phyloP scores from a whole-genome alignment of 108 stramenopile genomes.

The Pseudonitzschia multiseries region DNA sequence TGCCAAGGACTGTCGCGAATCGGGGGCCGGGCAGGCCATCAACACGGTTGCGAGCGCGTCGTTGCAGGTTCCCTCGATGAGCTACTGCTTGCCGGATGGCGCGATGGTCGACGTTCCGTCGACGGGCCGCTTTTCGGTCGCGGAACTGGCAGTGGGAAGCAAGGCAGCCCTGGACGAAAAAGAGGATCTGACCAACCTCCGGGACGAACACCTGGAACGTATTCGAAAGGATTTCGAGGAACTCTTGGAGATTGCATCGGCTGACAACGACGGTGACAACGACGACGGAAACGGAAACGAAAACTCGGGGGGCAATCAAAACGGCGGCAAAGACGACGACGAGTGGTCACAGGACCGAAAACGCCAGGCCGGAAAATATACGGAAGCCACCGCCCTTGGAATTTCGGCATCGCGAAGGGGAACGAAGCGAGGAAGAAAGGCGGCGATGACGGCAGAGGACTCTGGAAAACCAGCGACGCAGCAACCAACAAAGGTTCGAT shows the following conservation, averaged over 20 bases:
- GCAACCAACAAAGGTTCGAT: conserved; percentile 21
- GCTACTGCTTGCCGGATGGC: conserved; percentile 78
- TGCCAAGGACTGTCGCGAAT: conserved; percentile 68
- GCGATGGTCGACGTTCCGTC: conserved; percentile 66
- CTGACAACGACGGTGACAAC: conserved; percentile 7
- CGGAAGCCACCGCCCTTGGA: conserved; percentile 50
- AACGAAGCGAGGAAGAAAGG: conserved; percentile 25
- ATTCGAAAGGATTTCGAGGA: conserved; percentile 24
- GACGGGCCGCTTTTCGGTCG: conserved; percentile 59
- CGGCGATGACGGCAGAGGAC: neutral
- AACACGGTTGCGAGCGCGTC: conserved; percentile 46
- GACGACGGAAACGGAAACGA: neutral
- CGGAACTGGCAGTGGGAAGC: conserved; percentile 47
- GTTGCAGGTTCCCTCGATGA: conserved; percentile 55
- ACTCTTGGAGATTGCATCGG: conserved; percentile 22
- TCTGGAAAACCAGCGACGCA: neutral
- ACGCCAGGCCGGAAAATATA: conserved; percentile 34
- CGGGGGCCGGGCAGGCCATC: conserved; percentile 71
- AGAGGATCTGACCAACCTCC: conserved; percentile 30
- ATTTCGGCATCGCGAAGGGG: conserved; percentile 37
- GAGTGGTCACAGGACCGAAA: neutral
- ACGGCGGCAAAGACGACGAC: conserved; percentile 5
- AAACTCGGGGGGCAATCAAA: conserved; percentile 2
- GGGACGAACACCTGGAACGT: conserved; percentile 46
- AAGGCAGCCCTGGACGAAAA: conserved; percentile 19